Base-by-base conservation (phyloP, 306 rosid species). In the Inga oerstediana region DNA sequence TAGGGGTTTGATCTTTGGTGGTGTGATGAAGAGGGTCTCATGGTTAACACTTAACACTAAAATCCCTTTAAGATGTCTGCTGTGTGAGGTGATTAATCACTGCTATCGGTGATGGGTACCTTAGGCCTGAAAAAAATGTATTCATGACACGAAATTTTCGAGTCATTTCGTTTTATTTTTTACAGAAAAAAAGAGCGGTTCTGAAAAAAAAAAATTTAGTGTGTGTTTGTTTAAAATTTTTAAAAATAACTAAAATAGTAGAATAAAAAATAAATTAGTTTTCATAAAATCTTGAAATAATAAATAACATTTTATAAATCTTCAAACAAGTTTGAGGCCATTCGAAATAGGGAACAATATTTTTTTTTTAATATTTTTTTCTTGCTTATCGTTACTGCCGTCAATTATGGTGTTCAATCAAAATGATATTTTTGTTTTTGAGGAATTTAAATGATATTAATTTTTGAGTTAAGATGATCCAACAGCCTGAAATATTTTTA, bases 161-260 rank as follows among this genome's bases (percentile, higher is more conserved):
- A 20, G 13, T 54, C 10, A 19, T 19, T 54, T 46, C 17, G 61
- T 54, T 54, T 54, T 54, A 19, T 54, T 19, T 54, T 54, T 15
- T 7, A 15, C 3, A 17, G 22, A n/a, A 5, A 52, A 52, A 52
- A 17, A 52, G 22, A 3, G 4, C 0, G 1, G 8, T n/a, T 58
- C 8, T n/a, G 30, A 0, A 3, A 8, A 19, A 3, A 8, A 19
- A 20, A 20, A 22, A 10, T 5, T 56, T 5, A 0, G 1, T 0
- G 8, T n/a, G 8, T 9, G 3, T 58, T 8, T 58, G 32, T 58
- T n/a, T 8, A 58, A 58, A n/a, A n/a, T n/a, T 20, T 51, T 58
- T 22, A 58, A 56, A 16, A 17, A 17, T 54, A 51, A 17, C 58
- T 4, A 5, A 56, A 8, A 20, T 3, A 19, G 8, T 56, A 7